Conservation (phyloP, 2,329 filamentous ascomycete genomes). For the Neonectria hederae region DNA sequence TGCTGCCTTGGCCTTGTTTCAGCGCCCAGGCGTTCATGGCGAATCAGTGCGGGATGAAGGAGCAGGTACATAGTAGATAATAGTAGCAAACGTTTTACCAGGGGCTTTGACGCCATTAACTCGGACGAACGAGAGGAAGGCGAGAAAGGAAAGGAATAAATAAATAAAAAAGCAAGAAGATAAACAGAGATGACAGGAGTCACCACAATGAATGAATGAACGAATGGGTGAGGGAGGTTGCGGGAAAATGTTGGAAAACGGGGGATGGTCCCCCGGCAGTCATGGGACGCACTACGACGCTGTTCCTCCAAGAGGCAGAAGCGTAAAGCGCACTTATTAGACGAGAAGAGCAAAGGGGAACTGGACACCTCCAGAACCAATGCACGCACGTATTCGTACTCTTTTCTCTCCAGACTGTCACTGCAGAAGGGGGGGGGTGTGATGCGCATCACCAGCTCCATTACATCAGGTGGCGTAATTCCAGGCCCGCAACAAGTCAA, state of each 20-base stretch:
- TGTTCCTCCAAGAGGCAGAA: neutral
- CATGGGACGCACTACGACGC: slow-evolving; percentile 1
- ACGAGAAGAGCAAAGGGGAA: neutral
- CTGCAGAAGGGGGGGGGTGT: no score
- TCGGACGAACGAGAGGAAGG: neutral
- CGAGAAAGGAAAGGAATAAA: neutral
- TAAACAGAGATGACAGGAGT: neutral
- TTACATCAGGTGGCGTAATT: slow-evolving; percentile 41
- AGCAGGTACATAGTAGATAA: slow-evolving; percentile 5
- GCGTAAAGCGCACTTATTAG: neutral
- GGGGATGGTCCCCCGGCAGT: neutral
- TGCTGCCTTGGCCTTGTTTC: slow-evolving; percentile 31
- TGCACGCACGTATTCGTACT: slow-evolving; percentile 17
- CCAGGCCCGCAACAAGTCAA: slow-evolving; percentile 11
- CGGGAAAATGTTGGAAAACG: neutral
- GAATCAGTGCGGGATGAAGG: slow-evolving; percentile 25
- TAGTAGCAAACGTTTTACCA: neutral
- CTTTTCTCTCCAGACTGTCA: neutral
- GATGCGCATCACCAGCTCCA: slow-evolving; percentile 13
- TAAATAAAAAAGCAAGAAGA: no score
- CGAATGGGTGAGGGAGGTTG: no score
- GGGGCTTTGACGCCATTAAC: neutral
- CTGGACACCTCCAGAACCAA: neutral
- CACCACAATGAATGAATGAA: no score
- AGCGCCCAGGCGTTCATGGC: slow-evolving; percentile 31